Conservation (phyloP, 148 eudicot genomes). For the Camellia sinensis region DNA sequence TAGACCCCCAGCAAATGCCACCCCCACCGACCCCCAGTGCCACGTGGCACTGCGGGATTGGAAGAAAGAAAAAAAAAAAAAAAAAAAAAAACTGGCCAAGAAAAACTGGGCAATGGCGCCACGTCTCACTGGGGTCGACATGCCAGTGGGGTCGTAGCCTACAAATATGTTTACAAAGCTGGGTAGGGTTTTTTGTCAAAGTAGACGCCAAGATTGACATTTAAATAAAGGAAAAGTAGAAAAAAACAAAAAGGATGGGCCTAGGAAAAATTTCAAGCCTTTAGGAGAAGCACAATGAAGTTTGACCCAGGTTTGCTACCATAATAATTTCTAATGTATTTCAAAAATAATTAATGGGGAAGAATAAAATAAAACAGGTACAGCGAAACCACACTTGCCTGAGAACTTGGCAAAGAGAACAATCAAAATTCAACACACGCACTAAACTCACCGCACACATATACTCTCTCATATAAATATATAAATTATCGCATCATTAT, state of each 20-base stretch:
- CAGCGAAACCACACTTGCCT: constrained; percentile 35
- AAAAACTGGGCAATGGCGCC: no score
- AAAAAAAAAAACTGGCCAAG: no score
- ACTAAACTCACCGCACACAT: neutral
- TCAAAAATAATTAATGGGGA: constrained; percentile 14
- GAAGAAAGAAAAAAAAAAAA: no score
- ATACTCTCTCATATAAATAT: constrained; percentile 13
- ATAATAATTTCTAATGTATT: constrained; percentile 15
- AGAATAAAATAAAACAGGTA: constrained; percentile 12
- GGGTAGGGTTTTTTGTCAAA: constrained; percentile 19
- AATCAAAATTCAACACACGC: constrained; percentile 26
- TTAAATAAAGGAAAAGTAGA: constrained; percentile 7
- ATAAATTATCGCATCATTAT: neutral
- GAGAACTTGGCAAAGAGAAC: constrained; percentile 34
- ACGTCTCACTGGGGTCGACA: no score
- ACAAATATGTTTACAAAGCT: no score
- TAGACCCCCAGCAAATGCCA: no score
- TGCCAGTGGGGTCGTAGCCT: no score
- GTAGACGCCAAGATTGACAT: neutral
- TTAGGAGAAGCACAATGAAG: constrained; percentile 25
- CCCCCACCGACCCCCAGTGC: no score
- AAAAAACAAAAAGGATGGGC: constrained; percentile 15
- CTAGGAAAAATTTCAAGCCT: constrained; percentile 23
- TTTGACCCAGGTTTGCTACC: constrained; percentile 32
- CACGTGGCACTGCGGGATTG: no score